phyloP scores from a whole-genome alignment of 2,329 filamentous ascomycete species.

The Mycosphaerella sp. region DNA sequence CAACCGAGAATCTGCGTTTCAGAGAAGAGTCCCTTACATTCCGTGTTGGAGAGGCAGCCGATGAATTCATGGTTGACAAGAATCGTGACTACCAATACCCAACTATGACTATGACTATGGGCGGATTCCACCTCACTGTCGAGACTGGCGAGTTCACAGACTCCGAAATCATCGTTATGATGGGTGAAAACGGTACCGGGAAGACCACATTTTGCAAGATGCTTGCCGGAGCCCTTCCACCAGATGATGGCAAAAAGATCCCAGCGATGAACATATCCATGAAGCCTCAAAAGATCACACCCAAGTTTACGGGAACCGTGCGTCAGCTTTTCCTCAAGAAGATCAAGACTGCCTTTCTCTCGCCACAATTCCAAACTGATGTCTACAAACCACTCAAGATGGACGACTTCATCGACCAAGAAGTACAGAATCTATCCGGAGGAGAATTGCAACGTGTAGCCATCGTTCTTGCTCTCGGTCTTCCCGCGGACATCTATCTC shows the following conservation, averaged over 20 bases:
- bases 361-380: constrained; percentile 97
- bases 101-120: constrained; percentile 85
- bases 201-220: constrained; percentile 99
- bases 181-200: constrained; percentile 99
- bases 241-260: constrained; percentile 70
- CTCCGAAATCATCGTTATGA: constrained; percentile 98
- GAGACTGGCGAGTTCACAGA: constrained; percentile 87
- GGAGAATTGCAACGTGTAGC: constrained; percentile 99
- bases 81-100: constrained; percentile 82
- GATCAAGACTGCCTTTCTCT: constrained; percentile 94
- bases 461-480: constrained; percentile 91
- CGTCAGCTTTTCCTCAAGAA: constrained; percentile 99
- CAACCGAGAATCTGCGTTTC: constrained; percentile 97
- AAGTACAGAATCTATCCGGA: constrained; percentile 97
- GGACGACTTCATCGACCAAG: constrained; percentile 98
- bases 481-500: constrained; percentile 95
- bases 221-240: constrained; percentile 87
- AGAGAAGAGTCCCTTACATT: constrained; percentile 95
- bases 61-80: constrained; percentile 82
- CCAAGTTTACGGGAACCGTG: constrained; percentile 95
- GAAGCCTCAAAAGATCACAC: constrained; percentile 99
- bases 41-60: constrained; percentile 81
- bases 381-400: constrained; percentile 99
- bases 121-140: constrained; percentile 76
- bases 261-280: constrained; percentile 97